Conservation (phyloP, 2,329 filamentous ascomycete genomes). For the Aureobasidium subglaciale region DNA sequence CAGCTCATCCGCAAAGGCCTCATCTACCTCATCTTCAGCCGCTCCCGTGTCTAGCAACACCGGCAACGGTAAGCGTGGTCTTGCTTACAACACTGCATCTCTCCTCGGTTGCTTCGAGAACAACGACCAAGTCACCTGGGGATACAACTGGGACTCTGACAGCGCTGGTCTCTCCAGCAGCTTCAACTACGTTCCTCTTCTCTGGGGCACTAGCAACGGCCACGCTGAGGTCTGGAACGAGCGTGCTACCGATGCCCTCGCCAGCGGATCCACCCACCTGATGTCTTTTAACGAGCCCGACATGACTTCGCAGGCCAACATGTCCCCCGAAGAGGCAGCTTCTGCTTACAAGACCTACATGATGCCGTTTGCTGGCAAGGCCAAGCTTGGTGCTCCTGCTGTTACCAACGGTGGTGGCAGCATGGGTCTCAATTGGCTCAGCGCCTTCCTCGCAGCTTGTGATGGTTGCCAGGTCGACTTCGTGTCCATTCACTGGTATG, state of each 20-base stretch:
- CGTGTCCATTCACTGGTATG: constrained; percentile 60
- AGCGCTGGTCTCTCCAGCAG: constrained; percentile 34
- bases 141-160: constrained; percentile 60
- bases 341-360: constrained; percentile 47
- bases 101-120: constrained; percentile 47
- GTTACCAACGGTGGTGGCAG: constrained; percentile 54
- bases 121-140: constrained; percentile 48
- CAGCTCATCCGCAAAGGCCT: constrained; percentile 20
- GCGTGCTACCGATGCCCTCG: constrained; percentile 47
- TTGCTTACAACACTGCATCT: constrained; percentile 57
- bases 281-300: constrained; percentile 70
- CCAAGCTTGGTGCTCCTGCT: constrained; percentile 51
- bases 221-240: constrained; percentile 45
- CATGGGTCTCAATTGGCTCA: constrained; percentile 52
- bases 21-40: constrained; percentile 20
- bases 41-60: constrained; percentile 21
- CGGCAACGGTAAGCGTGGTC: constrained; percentile 53
- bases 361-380: constrained; percentile 49
- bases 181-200: constrained; percentile 59
- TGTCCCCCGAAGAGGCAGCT: constrained; percentile 49
- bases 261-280: constrained; percentile 48
- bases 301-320: constrained; percentile 51
- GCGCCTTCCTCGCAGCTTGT: constrained; percentile 48
- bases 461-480: constrained; percentile 51
- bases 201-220: constrained; percentile 43